Evolutionary conservation across 805 yeast species (phyloP).

Genomic region (Barnettozyma siamensis): DNA sequence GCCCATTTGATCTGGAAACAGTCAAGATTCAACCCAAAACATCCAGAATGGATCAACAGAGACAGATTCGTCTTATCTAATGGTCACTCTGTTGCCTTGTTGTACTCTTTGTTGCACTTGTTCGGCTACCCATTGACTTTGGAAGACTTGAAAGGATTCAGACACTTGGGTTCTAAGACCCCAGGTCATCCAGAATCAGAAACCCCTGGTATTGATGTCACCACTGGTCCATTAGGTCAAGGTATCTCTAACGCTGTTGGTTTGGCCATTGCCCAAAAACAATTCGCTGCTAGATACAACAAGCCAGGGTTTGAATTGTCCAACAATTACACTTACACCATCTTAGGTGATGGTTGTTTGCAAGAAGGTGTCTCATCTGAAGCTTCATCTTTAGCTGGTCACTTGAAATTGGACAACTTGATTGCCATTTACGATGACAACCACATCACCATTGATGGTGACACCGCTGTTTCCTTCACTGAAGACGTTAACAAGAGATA

Average conservation of each 20-base stretch:
- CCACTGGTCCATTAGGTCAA: conserved; percentile 99
- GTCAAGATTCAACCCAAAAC: conserved; percentile 83
- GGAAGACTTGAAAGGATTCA: conserved; percentile 85
- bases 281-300: conserved; percentile 89
- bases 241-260: conserved; percentile 97
- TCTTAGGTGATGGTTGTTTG: conserved; percentile 97
- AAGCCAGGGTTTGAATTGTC: conserved; percentile 72
- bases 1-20: conserved; percentile 83
- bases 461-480: conserved; percentile 83
- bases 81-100: conserved; percentile 93
- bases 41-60: conserved; percentile 90
- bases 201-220: conserved; percentile 90
- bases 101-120: conserved; percentile 80
- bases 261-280: conserved; percentile 89
- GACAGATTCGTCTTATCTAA: conserved; percentile 93
- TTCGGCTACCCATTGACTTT: conserved; percentile 76
- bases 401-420: conserved; percentile 85
- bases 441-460: conserved; percentile 95
- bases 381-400: conserved; percentile 94
- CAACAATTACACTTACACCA: conserved; percentile 69
- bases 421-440: conserved; percentile 96
- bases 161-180: conserved; percentile 84
- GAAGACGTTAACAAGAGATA: conserved; percentile 85
- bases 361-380: conserved; percentile 97
- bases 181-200: conserved; percentile 98